These are phyloP conservation scores for Aquilaria agallochum DNA, from an alignment of 441 rosid species.

Conservation along the genomic window DNA sequence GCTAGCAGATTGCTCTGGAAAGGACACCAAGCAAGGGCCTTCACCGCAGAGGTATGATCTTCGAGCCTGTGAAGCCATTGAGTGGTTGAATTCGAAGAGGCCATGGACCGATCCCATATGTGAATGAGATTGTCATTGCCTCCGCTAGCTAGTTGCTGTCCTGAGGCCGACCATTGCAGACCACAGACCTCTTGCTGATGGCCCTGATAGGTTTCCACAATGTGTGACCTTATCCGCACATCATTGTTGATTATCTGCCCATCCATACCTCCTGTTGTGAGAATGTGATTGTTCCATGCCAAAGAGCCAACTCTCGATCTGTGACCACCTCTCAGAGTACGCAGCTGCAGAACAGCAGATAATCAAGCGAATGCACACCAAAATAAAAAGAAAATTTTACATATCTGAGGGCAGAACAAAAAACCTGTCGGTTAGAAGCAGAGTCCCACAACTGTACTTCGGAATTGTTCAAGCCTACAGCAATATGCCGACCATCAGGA, in stretches of 20 bases:
- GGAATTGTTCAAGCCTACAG: slow-evolving; percentile 34
- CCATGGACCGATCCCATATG: slow-evolving; percentile 38
- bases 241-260: slow-evolving; percentile 40
- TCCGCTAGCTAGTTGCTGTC: slow-evolving; percentile 42
- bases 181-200: slow-evolving; percentile 44
- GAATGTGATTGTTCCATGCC: slow-evolving; percentile 46
- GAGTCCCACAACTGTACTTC: slow-evolving; percentile 43
- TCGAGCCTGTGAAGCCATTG: slow-evolving; percentile 39
- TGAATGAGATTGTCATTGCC: slow-evolving; percentile 38
- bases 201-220: slow-evolving; percentile 37
- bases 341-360: slow-evolving; percentile 24
- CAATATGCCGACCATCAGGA: slow-evolving; percentile 39
- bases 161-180: slow-evolving; percentile 43
- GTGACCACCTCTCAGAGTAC: slow-evolving; percentile 40
- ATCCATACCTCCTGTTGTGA: slow-evolving; percentile 54
- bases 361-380: neutral
- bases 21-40: slow-evolving; percentile 47
- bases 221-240: slow-evolving; percentile 31
- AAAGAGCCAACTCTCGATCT: slow-evolving; percentile 33
- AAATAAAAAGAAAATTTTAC: neutral
- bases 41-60: slow-evolving; percentile 40
- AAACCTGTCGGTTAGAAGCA: slow-evolving; percentile 30
- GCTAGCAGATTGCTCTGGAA: slow-evolving; percentile 42
- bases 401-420: neutral
- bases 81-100: slow-evolving; percentile 30